Percentiles rank a stretch among this genome's conserved stretches.
These are phyloP conservation scores for Sphaceloma murrayae DNA, from an alignment of 2,329 filamentous ascomycete genomes.

Conservation along the genomic window DNA sequence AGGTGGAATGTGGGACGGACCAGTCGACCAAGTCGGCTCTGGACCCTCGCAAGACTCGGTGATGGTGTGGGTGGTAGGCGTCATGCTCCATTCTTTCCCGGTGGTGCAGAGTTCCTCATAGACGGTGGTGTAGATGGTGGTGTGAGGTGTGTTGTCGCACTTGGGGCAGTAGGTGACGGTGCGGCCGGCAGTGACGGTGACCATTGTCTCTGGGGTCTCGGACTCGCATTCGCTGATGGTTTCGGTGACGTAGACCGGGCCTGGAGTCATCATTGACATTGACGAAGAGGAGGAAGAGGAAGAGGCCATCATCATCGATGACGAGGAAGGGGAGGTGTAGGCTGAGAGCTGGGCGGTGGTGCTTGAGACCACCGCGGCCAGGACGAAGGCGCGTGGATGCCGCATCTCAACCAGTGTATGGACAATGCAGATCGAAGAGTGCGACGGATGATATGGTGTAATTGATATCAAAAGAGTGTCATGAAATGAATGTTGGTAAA, in stretches of 20 bases:
- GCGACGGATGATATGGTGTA: not conserved
- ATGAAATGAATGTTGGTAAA: not conserved
- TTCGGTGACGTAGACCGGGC: conserved; percentile 25
- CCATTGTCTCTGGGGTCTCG: conserved; percentile 25
- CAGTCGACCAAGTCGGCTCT: conserved; percentile 29
- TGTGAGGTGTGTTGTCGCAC: conserved; percentile 25
- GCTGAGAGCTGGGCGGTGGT: conserved; percentile 5
- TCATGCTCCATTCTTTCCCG: conserved; percentile 21
- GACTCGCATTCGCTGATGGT: conserved; percentile 28
- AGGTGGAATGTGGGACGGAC: conserved; percentile 27
- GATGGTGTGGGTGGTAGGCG: conserved; percentile 29
- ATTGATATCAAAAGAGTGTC: conserved; percentile 11
- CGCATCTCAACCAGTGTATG: conserved; percentile 5
- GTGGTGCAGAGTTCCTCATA: conserved; percentile 30
- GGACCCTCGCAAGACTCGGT: conserved; percentile 30
- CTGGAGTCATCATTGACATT: not conserved
- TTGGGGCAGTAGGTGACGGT: conserved; percentile 32
- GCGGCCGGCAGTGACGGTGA: conserved; percentile 29
- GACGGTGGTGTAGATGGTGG: conserved; percentile 31
- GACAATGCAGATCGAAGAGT: too few species aligned
- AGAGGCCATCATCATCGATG: too few species aligned
- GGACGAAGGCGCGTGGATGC: conserved; percentile 8
- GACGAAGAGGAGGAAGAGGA: conserved; percentile 53
- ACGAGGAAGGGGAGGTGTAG: conserved; percentile 58
- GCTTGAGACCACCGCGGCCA: conserved; percentile 6